Conservation (phyloP, 495 filamentous ascomycete genomes). For the Neurospora africana region DNA sequence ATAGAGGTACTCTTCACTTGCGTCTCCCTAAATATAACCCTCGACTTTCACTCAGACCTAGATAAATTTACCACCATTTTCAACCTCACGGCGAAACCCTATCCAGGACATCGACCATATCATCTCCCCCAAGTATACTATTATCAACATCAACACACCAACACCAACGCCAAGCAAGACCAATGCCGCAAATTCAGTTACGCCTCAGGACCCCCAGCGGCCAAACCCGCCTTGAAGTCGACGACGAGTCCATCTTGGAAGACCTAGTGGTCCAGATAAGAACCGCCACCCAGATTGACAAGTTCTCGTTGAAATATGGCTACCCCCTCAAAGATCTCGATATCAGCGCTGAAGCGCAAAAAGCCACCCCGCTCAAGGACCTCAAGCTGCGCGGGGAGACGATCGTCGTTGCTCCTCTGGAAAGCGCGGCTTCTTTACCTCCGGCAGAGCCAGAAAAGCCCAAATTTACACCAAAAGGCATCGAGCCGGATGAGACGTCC, state of each 20-base stretch:
- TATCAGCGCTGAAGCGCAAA: constrained; percentile 31
- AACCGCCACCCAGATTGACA: constrained; percentile 23
- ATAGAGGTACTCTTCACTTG: no score
- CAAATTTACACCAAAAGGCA: constrained; percentile 20
- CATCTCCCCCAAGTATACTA: neutral
- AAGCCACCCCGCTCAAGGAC: constrained; percentile 22
- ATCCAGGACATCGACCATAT: neutral
- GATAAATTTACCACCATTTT: neutral
- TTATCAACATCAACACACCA: neutral
- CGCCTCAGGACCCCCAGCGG: constrained; percentile 29
- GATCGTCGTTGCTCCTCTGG: constrained; percentile 50
- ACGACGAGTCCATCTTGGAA: constrained; percentile 51
- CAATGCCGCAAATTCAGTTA: constrained; percentile 22
- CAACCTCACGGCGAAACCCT: neutral
- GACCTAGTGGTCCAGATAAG: constrained; percentile 36
- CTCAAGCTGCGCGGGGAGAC: constrained; percentile 75
- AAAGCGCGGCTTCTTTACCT: constrained; percentile 3
- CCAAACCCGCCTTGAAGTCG: constrained; percentile 45
- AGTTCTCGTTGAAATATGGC: constrained; percentile 75
- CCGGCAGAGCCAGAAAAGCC: constrained; percentile 3
- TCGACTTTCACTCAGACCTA: neutral
- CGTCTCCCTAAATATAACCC: neutral
- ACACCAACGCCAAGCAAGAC: neutral
- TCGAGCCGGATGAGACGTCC: constrained; percentile 27
- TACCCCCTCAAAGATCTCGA: constrained; percentile 69